Percentiles rank a stretch among this genome's conserved stretches.
Evolutionary conservation across 2,329 filamentous ascomycete genomes (phyloP).

Genomic region (Thelonectria rubi): DNA sequence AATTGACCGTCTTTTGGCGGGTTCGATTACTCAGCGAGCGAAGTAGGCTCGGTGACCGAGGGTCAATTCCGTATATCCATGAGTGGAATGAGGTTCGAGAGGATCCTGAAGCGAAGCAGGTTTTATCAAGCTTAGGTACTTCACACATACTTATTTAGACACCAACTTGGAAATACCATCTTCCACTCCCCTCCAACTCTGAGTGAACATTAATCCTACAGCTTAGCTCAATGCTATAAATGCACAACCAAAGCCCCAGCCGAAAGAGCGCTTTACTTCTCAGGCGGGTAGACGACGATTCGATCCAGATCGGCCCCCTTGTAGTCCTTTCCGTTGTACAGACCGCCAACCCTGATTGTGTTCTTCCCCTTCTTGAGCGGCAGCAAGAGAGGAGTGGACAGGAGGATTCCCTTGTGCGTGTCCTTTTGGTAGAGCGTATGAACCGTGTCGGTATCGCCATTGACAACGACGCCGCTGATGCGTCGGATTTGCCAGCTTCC

Average conservation of each 20-base stretch:
- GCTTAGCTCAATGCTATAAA: too few species aligned
- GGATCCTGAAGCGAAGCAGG: too few species aligned
- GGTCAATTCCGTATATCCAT: not conserved
- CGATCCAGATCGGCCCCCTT: conserved; percentile 68
- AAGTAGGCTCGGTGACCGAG: not conserved
- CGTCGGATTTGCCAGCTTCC: conserved; percentile 68
- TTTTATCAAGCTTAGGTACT: too few species aligned
- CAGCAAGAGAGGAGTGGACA: conserved; percentile 65
- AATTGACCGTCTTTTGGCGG: not conserved
- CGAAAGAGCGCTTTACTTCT: conserved; percentile 41
- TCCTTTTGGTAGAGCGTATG: conserved; percentile 63
- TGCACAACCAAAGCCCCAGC: too few species aligned
- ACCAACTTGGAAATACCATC: too few species aligned
- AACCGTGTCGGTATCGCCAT: conserved; percentile 53
- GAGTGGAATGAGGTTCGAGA: too few species aligned
- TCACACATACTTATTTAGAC: too few species aligned
- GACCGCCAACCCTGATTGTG: conserved; percentile 65
- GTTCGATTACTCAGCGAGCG: not conserved
- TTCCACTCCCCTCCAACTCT: too few species aligned
- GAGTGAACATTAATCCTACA: too few species aligned
- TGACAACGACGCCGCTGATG: conserved; percentile 68
- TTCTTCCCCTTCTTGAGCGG: conserved; percentile 63
- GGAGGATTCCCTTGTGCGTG: conserved; percentile 64
- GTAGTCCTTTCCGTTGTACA: conserved; percentile 64
- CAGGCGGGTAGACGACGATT: conserved; percentile 68